Percentiles rank a stretch among this genome's conserved stretches.
These are phyloP conservation scores for Psilocybe sp. DNA, from an alignment of 768 basidiomycete species.

Conservation along the genomic window DNA sequence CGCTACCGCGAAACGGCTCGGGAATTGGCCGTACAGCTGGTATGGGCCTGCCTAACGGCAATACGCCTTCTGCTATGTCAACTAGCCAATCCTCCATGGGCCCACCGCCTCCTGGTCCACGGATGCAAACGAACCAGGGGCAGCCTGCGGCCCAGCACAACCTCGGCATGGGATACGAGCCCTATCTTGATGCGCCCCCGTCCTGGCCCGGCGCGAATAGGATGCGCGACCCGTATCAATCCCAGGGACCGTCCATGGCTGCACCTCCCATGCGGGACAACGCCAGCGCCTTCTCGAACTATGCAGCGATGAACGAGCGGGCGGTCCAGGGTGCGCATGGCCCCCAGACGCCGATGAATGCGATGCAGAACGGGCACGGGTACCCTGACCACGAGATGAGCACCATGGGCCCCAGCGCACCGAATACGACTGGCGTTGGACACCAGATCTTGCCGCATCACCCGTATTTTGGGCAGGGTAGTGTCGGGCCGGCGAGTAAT, in stretches of 20 bases:
- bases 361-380: slow-evolving; percentile 11
- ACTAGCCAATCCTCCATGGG: slow-evolving; percentile 9
- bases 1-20: slow-evolving; percentile 10
- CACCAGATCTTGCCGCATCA: slow-evolving; percentile 28
- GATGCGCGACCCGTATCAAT: slow-evolving; percentile 11
- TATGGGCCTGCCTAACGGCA: slow-evolving; percentile 17
- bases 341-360: slow-evolving; percentile 8
- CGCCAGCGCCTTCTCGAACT: slow-evolving; percentile 9
- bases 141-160: slow-evolving; percentile 1
- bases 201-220: slow-evolving; percentile 14
- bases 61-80: slow-evolving; percentile 8
- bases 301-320: slow-evolving; percentile 7
- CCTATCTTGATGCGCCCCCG: slow-evolving; percentile 11
- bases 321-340: slow-evolving; percentile 5
- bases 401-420: slow-evolving; percentile 14
- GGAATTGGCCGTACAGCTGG: slow-evolving; percentile 12
- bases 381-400: slow-evolving; percentile 26
- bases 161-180: slow-evolving; percentile 17
- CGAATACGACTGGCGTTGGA: slow-evolving; percentile 15
- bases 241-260: slow-evolving; percentile 8
- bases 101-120: slow-evolving; percentile 11
- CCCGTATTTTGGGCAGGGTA: slow-evolving; percentile 30
- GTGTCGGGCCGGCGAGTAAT: slow-evolving; percentile 16
- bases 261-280: slow-evolving; percentile 9
- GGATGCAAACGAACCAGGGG: slow-evolving; percentile 7